Conservation (phyloP, 1,284 basidiomycete genomes). For the Omphalotus olearius region DNA sequence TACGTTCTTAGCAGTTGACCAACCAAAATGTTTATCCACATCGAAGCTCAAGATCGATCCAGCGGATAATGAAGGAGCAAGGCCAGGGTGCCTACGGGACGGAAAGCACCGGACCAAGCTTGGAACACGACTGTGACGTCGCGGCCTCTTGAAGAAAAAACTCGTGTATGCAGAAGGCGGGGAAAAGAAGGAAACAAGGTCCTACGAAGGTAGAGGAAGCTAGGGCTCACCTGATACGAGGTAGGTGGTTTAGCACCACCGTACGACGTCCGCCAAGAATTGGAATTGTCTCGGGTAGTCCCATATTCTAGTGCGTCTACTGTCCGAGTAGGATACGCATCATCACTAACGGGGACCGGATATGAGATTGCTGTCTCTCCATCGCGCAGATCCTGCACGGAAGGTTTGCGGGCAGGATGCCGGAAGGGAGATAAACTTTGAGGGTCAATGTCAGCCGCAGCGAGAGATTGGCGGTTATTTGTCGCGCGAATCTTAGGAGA, state of each 20-base stretch:
- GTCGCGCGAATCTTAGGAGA: not conserved
- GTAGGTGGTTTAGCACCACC: not conserved
- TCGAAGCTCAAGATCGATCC: not conserved
- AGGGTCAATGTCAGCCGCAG: not conserved
- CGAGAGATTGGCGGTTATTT: not conserved
- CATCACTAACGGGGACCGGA: not conserved
- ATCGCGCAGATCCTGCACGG: slow-evolving; percentile 2
- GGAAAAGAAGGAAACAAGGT: not conserved
- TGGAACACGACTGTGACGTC: too few relatives aligned
- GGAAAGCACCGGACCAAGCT: not conserved
- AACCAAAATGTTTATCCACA: not conserved
- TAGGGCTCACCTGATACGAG: slow-evolving; percentile 1
- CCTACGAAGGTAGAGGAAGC: not conserved
- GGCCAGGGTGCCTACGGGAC: not conserved
- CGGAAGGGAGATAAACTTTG: slow-evolving; percentile 3
- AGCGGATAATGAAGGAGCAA: not conserved
- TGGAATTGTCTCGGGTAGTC: not conserved
- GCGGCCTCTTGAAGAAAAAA: not conserved
- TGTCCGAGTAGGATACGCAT: not conserved
- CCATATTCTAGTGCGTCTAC: not conserved
- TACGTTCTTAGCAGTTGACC: too few relatives aligned
- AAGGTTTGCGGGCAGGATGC: slow-evolving; percentile 3
- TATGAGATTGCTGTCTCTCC: not conserved
- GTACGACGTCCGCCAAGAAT: not conserved
- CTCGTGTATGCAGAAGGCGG: not conserved